Conservation (phyloP, 2,329 filamentous ascomycete genomes). For the Exophiala aquamarina region DNA sequence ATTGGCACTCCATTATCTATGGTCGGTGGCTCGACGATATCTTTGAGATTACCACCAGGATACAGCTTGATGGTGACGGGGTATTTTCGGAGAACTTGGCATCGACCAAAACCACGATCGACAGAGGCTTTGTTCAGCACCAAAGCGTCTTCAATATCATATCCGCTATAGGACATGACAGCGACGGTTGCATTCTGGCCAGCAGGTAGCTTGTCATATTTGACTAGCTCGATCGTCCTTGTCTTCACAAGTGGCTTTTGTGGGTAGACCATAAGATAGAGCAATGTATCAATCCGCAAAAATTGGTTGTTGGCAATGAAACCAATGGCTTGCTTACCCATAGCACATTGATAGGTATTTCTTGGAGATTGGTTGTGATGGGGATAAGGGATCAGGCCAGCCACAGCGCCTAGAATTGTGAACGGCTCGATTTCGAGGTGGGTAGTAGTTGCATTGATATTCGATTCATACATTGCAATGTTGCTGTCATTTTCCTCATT, state of each 20-base stretch:
- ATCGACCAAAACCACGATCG: constrained; percentile 92
- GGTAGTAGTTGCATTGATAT: constrained; percentile 80
- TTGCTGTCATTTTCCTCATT: constrained; percentile 98
- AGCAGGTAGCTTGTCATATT: constrained; percentile 95
- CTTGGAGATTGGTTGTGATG: constrained; percentile 98
- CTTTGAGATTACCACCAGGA: constrained; percentile 67
- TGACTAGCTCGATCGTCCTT: constrained; percentile 91
- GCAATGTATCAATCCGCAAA: constrained; percentile 89
- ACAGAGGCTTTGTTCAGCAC: constrained; percentile 95
- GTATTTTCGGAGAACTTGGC: constrained; percentile 97
- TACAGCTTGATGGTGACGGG: constrained; percentile 84
- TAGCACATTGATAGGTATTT: constrained; percentile 99
- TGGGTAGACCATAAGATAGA: constrained; percentile 96
- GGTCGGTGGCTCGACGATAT: constrained; percentile 57
- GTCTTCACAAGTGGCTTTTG: constrained; percentile 98
- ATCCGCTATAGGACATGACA: constrained; percentile 98
- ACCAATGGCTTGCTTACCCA: constrained; percentile 99
- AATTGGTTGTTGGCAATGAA: constrained; percentile 98
- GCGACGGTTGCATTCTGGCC: constrained; percentile 97
- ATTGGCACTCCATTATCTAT: constrained; percentile 59
- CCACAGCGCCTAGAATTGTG: constrained; percentile 91
- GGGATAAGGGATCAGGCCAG: constrained; percentile 93
- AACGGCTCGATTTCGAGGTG: constrained; percentile 98
- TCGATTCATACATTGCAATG: constrained; percentile 83
- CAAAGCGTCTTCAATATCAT: constrained; percentile 98